Percentiles rank a stretch among this genome's conserved stretches.
phyloP scores from a whole-genome alignment of 225 moss, liverwort and hornwort species.

The Bryoerythrophyllum caledonicum region DNA sequence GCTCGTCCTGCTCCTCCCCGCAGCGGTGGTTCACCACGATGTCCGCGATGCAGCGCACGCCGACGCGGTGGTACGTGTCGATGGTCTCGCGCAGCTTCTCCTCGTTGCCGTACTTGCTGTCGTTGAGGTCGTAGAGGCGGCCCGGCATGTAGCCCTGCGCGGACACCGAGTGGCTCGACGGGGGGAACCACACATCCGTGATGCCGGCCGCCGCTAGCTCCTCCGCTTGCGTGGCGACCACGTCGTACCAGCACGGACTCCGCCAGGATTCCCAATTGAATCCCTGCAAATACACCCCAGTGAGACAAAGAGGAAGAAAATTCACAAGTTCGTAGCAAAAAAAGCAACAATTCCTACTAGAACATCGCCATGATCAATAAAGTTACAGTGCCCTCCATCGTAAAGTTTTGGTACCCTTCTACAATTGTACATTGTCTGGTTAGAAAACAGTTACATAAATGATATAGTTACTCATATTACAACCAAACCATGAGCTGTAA shows the following conservation, averaged over 20 bases:
- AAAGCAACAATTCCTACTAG: no score
- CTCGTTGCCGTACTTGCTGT: constrained; percentile 78
- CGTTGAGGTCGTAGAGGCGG: constrained; percentile 76
- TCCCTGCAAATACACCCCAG: constrained; percentile 39
- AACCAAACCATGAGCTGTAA: no score
- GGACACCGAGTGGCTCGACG: constrained; percentile 76
- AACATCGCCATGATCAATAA: no score
- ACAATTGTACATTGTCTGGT: no score
- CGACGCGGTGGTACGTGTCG: constrained; percentile 49
- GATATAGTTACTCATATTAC: no score
- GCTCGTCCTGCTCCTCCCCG: constrained; percentile 59
- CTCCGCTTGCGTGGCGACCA: constrained; percentile 44
- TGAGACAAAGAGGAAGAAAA: no score
- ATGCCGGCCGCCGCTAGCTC: constrained; percentile 69
- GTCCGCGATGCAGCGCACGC: constrained; percentile 71
- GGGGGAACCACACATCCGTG: constrained; percentile 84
- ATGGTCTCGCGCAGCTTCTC: constrained; percentile 65
- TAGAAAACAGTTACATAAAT: no score
- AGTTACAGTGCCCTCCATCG: no score
- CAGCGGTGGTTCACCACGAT: constrained; percentile 82
- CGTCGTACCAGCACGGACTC: constrained; percentile 69
- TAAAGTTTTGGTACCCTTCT: no score
- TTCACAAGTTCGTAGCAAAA: no score
- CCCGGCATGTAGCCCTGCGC: constrained; percentile 91
- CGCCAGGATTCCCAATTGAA: constrained; percentile 95